Evolutionary conservation across 495 filamentous ascomycete species (phyloP).

Genomic region (Daldinia decipiens): DNA sequence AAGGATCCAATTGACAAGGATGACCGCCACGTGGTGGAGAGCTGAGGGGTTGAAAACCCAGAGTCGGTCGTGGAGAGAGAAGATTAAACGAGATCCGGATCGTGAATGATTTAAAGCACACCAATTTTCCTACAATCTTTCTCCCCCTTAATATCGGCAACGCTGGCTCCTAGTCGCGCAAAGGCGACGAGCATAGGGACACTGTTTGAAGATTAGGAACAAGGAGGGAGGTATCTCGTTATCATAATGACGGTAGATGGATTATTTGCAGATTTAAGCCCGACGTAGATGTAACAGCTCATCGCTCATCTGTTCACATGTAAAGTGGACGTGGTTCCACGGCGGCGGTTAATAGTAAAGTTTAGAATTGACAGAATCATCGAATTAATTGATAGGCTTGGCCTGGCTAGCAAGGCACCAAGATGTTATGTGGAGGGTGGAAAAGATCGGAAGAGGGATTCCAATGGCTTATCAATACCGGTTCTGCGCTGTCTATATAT

Average conservation of each 20-base stretch:
- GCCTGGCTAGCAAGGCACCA: neutral
- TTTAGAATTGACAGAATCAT: constrained; percentile 38
- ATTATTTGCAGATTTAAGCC: constrained; percentile 15
- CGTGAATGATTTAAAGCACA: constrained; percentile 24
- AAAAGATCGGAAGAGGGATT: constrained; percentile 5
- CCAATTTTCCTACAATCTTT: constrained; percentile 8
- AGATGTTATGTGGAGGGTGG: neutral
- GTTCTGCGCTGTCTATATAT: constrained; percentile 6
- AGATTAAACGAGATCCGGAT: constrained; percentile 34
- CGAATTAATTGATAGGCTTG: constrained; percentile 32
- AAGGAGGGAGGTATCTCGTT: constrained; percentile 26
- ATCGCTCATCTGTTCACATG: constrained; percentile 16
- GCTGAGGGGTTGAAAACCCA: constrained; percentile 13
- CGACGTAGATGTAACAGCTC: constrained; percentile 25
- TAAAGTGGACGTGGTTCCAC: constrained; percentile 26
- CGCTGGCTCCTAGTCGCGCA: neutral
- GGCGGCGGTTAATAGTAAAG: constrained; percentile 33
- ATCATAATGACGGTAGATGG: constrained; percentile 40
- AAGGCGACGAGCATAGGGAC: constrained; percentile 4
- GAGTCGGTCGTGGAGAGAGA: constrained; percentile 21
- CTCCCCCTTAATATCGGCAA: neutral
- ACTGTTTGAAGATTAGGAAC: constrained; percentile 14
- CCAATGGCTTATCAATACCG: constrained; percentile 22
- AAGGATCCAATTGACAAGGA: constrained; percentile 43
- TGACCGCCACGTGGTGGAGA: constrained; percentile 40